A percentile compares a stretch with the other conserved stretches of the same genome.
Conservation (phyloP, 192 early-diverging fungal species). For the Coemansia sp. region DNA sequence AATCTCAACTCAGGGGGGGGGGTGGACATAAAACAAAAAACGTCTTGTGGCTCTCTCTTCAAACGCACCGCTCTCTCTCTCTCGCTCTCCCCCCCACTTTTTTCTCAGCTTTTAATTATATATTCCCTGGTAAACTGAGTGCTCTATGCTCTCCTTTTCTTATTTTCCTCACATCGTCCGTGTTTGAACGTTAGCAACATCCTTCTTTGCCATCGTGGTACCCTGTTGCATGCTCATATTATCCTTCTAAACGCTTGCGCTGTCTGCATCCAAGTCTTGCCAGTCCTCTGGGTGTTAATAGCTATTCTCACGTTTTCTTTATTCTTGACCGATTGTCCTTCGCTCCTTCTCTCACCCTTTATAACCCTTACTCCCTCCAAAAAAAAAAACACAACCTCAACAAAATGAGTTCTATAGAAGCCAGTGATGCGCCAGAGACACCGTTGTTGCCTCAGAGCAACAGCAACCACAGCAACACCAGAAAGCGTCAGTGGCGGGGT, state of each 20-base stretch:
- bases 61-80: no score
- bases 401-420: background rate
- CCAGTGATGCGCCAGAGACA: background rate
- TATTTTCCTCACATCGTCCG: background rate
- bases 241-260: background rate
- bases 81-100: background rate
- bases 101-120: background rate
- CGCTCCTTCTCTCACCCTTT: background rate
- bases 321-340: conserved; percentile 2
- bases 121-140: background rate
- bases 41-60: background rate
- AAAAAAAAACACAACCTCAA: background rate
- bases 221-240: background rate
- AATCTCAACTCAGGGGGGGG: no score
- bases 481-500: conserved; percentile 30
- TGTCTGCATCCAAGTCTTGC: background rate
- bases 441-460: background rate
- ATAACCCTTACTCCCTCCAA: background rate
- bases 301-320: background rate
- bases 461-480: background rate
- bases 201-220: background rate
- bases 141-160: background rate
- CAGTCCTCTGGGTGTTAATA: background rate
- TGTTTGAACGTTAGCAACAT: background rate
- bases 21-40: no score